These are phyloP conservation scores for Taphrina flavorubra DNA, from an alignment of 1,139 yeast genomes.

Conservation along the genomic window DNA sequence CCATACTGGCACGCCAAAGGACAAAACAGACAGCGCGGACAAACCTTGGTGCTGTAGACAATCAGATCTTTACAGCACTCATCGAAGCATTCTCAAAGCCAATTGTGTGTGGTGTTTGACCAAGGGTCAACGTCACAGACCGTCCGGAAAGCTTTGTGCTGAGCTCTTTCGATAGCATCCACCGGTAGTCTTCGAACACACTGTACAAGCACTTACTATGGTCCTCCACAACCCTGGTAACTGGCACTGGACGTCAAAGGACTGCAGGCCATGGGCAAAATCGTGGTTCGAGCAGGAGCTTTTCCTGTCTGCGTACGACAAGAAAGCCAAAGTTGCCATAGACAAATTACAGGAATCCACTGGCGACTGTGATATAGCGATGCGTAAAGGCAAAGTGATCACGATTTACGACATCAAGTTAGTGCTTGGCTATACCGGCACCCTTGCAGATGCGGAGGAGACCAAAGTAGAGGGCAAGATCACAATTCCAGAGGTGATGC, in stretches of 20 bases:
- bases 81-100: neutral
- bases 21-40: neutral
- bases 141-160: neutral
- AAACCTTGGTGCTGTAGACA: neutral
- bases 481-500: conserved; percentile 90
- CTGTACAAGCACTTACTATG: neutral
- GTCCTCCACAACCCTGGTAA: conserved; percentile 33
- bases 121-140: too few relatives aligned
- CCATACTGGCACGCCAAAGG: neutral
- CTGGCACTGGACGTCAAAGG: conserved; percentile 96
- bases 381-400: conserved; percentile 94
- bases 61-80: neutral
- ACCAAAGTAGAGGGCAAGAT: conserved; percentile 66
- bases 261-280: conserved; percentile 89
- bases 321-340: conserved; percentile 56
- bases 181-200: neutral
- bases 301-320: conserved; percentile 56
- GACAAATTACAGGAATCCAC: conserved; percentile 70
- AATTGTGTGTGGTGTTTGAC: neutral
- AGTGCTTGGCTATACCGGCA: conserved; percentile 65
- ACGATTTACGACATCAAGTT: conserved; percentile 83
- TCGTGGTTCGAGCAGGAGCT: conserved; percentile 71
- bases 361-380: conserved; percentile 96
- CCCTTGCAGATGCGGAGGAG: conserved; percentile 49
- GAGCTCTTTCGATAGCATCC: neutral